phyloP scores from a whole-genome alignment of 2,329 filamentous ascomycete species.

The Plectosphaerella sp. region DNA sequence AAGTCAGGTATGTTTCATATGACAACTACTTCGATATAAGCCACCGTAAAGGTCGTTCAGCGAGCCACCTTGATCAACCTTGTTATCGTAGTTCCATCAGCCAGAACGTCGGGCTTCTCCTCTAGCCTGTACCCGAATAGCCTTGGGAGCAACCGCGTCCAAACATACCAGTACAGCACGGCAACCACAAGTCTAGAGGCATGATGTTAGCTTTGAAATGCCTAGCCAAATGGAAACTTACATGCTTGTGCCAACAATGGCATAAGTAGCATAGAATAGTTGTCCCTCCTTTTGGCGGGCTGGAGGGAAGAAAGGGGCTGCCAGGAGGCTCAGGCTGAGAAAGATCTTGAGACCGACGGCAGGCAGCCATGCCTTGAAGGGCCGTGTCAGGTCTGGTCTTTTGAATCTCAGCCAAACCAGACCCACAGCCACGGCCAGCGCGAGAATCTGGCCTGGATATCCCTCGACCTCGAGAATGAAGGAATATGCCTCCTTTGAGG shows the following conservation, averaged over 20 bases:
- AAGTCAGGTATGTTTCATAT: no score
- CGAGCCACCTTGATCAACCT: constrained; percentile 36
- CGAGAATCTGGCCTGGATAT: constrained; percentile 60
- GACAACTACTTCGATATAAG: no score
- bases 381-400: constrained; percentile 55
- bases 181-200: constrained; percentile 51
- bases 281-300: constrained; percentile 37
- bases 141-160: constrained; percentile 56
- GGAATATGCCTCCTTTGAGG: constrained; percentile 62
- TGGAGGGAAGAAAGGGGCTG: constrained; percentile 60
- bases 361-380: constrained; percentile 61
- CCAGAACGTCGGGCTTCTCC: constrained; percentile 54
- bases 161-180: constrained; percentile 64
- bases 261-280: constrained; percentile 50
- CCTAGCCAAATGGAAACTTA: constrained; percentile 31
- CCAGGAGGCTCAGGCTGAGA: constrained; percentile 50
- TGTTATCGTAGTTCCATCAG: constrained; percentile 65
- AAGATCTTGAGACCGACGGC: constrained; percentile 52
- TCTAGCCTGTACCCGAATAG: constrained; percentile 58
- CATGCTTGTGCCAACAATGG: constrained; percentile 47
- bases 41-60: no score
- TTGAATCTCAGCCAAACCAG: constrained; percentile 56
- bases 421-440: constrained; percentile 51
- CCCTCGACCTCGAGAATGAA: constrained; percentile 71
- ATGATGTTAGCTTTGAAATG: not conserved